Conservation (phyloP, 805 yeast species). For the Saccharomycopsis amapae region DNA sequence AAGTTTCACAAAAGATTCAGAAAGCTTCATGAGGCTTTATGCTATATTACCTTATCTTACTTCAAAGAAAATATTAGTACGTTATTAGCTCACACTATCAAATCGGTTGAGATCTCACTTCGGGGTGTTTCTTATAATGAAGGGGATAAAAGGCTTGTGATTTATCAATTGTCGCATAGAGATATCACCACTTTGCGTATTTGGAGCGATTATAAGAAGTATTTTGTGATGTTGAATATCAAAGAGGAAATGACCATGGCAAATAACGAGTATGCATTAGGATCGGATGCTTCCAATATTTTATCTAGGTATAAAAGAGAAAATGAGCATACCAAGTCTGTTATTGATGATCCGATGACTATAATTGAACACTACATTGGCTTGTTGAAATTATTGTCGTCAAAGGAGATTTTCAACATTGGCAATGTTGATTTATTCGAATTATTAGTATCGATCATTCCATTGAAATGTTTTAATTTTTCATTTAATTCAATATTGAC, state of each 20-base stretch:
- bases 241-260: slow-evolving; percentile 8
- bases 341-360: slow-evolving; percentile 3
- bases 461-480: slow-evolving; percentile 40
- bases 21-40: slow-evolving; percentile 15
- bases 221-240: slow-evolving; percentile 24
- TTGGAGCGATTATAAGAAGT: slow-evolving; percentile 32
- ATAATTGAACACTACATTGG: slow-evolving; percentile 28
- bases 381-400: slow-evolving; percentile 30
- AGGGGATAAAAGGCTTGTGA: slow-evolving; percentile 31
- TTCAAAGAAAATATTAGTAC: slow-evolving; percentile 24
- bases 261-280: too few relatives aligned
- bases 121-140: slow-evolving; percentile 41
- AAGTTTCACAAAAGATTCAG: slow-evolving; percentile 16
- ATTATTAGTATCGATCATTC: slow-evolving; percentile 40
- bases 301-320: too few relatives aligned
- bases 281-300: too few relatives aligned
- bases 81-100: slow-evolving; percentile 48
- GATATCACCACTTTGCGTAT: slow-evolving; percentile 52
- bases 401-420: slow-evolving; percentile 31
- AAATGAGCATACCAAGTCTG: not conserved
- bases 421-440: slow-evolving; percentile 47
- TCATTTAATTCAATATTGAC: slow-evolving; percentile 41
- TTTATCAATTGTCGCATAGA: slow-evolving; percentile 57
- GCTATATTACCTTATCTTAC: slow-evolving; percentile 15
- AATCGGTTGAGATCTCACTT: slow-evolving; percentile 56